Base-by-base conservation (phyloP, 768 basidiomycete genomes). In the Pleurotus eryngii region DNA sequence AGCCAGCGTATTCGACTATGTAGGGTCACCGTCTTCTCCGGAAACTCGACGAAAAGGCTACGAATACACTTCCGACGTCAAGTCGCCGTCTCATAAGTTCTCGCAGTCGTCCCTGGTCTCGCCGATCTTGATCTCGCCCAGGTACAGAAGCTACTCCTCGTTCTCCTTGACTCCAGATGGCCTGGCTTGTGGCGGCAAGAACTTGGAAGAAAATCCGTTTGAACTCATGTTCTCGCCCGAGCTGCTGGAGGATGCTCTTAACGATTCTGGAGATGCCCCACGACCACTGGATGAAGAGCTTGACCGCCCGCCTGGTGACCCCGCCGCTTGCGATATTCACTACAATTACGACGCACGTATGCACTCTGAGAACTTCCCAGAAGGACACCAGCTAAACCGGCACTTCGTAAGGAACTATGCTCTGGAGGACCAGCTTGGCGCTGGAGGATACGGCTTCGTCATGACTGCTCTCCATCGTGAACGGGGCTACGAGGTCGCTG, bases 361-460 rank as follows among this genome's bases (percentile, higher is more conserved):
- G 20, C 67, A 75, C 51, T 54, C 37, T 26, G 14, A 39, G 15
- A 37, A 72, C 18, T 92, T 93, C 64, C 84, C 86, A 1, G 63
- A 68, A 3, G 80, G 78, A 1, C 89, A 93, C 68, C 65, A 66
- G 37, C 79, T 93, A 47, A 76, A 86, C 63, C 65, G 77, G 5
- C 73, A 76, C 45, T 93, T 93, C 63, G 81, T 82, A 48, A 74
- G 71, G 42, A 66, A 65, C 47, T 92, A 90, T 64, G 67, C 75
- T 38, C 81, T 90, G 20, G 81, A 80, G 38, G 90, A 89, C 61
- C 87, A 92, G 67, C 79, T 98, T 22, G 95, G 95, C 42, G 85
- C 86, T 8, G 95, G 95, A 45, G 95, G 95, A 15, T 98, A 95
- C 67, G 95, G 95, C 2, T 97, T 98, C 68, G 95, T 98, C 24